Base-by-base conservation (phyloP, 192 early-diverging fungal genomes). In the Thamnidium elegans region DNA sequence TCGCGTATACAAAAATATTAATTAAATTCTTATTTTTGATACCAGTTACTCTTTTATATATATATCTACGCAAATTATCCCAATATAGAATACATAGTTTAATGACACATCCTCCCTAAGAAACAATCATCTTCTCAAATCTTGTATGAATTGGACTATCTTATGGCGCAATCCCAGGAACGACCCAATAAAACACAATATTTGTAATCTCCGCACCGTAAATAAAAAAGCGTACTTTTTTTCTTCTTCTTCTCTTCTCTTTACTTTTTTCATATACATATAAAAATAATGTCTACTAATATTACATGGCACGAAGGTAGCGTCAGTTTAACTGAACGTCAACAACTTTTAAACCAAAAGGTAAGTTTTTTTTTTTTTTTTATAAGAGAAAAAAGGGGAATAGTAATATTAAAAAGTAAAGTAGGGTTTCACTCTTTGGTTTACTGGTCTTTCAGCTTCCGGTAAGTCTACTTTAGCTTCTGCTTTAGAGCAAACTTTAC, bases 401-500 rank as follows among this genome's bases (percentile, higher is more conserved):
- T 36, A 31, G 11, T 30, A 67, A 54, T 31, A 43, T 52, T 56
- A 32, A n/a, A 17, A 48, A 26, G 13, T 19, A 34, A 23, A 53
- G 45, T 56, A 85, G 79, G 94, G 94, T 4, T 69, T 93, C 47
- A 96, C 92, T 7, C 85, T 94, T 67, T 95, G 94, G 94, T 90
- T 97, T 68, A 97, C 94, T 39, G 94, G 95, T 50, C 80, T 97
- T 7, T 94, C 92, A n/a, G 95, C 93, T 7, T 93, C 90, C 1
- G 95, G 95, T 21, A 97, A 97, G 71, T 93, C 91, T 36, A 97
- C 95, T 10, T 71, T 97, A 30, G 95, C 95, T 48, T 84, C 86
- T 43, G 95, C 93, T 10, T 80, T 97, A 11, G 95, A 97, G 77
- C 92, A 94, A 65, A 83, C 89, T 58, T 80, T 97, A 42, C 84